Evolutionary conservation across 805 yeast genomes (phyloP).

Genomic region (Wickerhamiella occidentalis): DNA sequence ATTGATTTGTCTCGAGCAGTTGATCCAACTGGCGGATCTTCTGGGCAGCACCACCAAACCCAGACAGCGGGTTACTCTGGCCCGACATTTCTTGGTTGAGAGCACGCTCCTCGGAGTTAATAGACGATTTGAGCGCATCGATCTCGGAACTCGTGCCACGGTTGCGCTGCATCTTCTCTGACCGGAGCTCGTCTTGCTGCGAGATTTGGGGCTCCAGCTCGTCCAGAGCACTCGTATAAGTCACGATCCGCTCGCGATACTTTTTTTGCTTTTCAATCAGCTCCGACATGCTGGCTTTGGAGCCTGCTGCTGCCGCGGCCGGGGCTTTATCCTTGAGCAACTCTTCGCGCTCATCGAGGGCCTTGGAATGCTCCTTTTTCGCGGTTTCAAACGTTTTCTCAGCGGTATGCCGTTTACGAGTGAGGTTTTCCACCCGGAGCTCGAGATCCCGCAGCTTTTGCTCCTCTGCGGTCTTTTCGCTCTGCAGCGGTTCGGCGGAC

Average conservation of each 20-base stretch:
- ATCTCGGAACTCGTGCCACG: not conserved
- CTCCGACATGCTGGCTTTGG: not conserved
- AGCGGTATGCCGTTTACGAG: not conserved
- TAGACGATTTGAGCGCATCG: not conserved
- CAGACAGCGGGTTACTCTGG: constrained; percentile 1
- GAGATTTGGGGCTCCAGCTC: not conserved
- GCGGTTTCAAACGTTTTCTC: not conserved
- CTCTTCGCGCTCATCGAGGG: not conserved
- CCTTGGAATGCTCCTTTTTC: not conserved
- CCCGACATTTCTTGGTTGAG: not conserved
- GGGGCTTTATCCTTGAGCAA: not conserved
- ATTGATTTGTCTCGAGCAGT: constrained; percentile 10
- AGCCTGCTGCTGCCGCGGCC: not conserved
- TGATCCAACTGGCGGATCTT: not conserved
- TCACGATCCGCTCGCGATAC: not conserved
- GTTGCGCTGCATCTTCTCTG: not conserved
- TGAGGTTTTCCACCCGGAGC: constrained; percentile 8
- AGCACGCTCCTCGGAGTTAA: not conserved
- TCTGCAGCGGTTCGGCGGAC: not conserved
- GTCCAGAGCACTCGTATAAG: not conserved
- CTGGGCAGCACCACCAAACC: not conserved
- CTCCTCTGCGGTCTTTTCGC: not conserved
- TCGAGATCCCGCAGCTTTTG: constrained; percentile 21
- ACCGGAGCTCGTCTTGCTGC: not conserved
- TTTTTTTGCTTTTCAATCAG: not conserved